Evolutionary conservation across 805 yeast genomes (phyloP), one percentile per base, ranked within the genome.

Genomic region (Wickerhamomyces tratensis): DNA sequence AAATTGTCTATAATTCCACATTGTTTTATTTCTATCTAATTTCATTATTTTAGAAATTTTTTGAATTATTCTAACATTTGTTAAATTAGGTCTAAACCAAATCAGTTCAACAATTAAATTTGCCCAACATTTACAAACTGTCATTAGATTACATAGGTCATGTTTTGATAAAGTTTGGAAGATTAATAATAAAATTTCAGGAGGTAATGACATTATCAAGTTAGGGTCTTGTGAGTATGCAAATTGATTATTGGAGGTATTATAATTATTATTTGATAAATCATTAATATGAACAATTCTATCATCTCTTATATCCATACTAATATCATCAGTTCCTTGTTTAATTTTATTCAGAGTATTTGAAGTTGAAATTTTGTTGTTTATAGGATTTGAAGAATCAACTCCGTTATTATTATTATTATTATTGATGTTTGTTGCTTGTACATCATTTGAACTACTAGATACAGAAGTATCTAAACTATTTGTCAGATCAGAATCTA

Each of bases 21-120:
- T 71, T 1, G 86, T 78, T 35, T 62, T 54, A 5, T 47, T 56
- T 42, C 68, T 61, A 15, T 78, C 76, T 37, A 64, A 49, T 37
- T 65, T 65, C 72, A 82, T 72, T 37, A 86, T 76, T 37, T 67
- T 63, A 39, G 73, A 65, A 40, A 88, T 72, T 46, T 74, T 74
- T 37, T 62, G 61, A 49, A 77, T 73, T 4, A 79, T 68, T 2
- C 57, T 45, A 38, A 68, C 70, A 46, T 69, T 68, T 47, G 72
- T 75, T 60, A 86, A 70, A 37, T 75, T 76, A 4, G 97, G 96
- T 45, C 98, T 74, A 57, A 86, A 85, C 94, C 96, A 89, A 30
- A 89, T 65, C 36, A 82, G 69, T 53, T 86, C 95, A 10, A 87
- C 78, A 12, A 85, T 78, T 36, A 85, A 67, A 49, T 77, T 75